Evolutionary conservation across 1,284 basidiomycete genomes (phyloP).

Genomic region (Xerocomus amazonicus): DNA sequence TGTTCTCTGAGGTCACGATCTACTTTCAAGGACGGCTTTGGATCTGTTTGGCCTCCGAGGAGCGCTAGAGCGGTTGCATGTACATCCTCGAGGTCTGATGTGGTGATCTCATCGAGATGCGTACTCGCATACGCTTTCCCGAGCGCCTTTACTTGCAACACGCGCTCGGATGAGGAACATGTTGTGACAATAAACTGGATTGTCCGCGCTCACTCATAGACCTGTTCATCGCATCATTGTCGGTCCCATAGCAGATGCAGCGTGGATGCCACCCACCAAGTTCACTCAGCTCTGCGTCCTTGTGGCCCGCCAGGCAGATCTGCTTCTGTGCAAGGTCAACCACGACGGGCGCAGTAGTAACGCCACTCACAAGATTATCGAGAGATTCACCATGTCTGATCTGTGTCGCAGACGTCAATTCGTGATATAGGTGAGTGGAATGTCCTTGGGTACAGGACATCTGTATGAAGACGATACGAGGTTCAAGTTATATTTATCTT

Average conservation of each 20-base stretch:
- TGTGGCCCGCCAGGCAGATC: conserved; percentile 77
- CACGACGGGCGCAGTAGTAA: not conserved
- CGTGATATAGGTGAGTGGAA: conserved; percentile 15
- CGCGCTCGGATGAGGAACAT: not conserved
- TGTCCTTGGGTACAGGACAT: conserved; percentile 9
- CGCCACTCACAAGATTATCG: conserved; percentile 53
- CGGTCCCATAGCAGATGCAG: too few relatives aligned
- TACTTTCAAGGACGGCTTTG: conserved; percentile 53
- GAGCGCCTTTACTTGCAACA: conserved; percentile 79
- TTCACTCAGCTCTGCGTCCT: conserved; percentile 76
- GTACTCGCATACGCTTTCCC: conserved; percentile 58
- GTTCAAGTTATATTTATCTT: too few relatives aligned
- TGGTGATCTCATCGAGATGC: conserved; percentile 66
- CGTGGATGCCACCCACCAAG: conserved; percentile 55
- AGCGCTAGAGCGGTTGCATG: conserved; percentile 66
- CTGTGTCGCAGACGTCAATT: conserved; percentile 35
- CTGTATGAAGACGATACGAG: too few relatives aligned
- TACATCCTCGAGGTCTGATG: conserved; percentile 80
- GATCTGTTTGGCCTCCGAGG: conserved; percentile 44
- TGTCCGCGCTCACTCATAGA: conserved; percentile 50
- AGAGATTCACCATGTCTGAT: conserved; percentile 79
- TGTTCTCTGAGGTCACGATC: conserved; percentile 60
- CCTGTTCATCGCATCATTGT: conserved; percentile 38
- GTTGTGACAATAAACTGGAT: not conserved
- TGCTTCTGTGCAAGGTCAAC: conserved; percentile 36